Evolutionary conservation across 331 rosid species (phyloP).

Genomic region (Arachis monticola): DNA sequence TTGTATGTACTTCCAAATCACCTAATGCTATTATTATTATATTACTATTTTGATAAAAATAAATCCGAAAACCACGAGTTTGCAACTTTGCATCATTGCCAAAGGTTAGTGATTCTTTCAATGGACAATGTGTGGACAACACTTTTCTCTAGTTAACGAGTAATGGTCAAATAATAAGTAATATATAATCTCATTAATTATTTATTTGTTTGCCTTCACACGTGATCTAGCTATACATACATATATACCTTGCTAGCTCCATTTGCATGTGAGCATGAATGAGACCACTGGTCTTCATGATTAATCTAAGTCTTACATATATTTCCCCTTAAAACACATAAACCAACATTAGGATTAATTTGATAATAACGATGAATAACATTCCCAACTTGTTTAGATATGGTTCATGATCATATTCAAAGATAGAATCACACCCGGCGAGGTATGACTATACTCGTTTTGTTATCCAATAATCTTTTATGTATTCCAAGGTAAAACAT

Average conservation of each 20-base stretch:
- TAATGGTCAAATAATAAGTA: background rate
- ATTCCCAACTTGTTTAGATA: slow-evolving; percentile 30
- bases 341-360: background rate
- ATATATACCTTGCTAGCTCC: background rate
- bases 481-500: slow-evolving; percentile 56
- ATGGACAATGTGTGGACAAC: background rate
- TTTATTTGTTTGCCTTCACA: background rate
- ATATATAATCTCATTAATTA: background rate
- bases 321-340: background rate
- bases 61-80: background rate
- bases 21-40: no score
- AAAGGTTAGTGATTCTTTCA: background rate
- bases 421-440: slow-evolving; percentile 55
- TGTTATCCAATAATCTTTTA: slow-evolving; percentile 26
- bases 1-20: no score
- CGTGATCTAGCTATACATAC: slow-evolving; percentile 12
- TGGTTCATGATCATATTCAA: slow-evolving; percentile 56
- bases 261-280: background rate
- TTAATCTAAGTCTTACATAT: background rate
- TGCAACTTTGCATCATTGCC: background rate
- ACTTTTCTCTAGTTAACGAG: background rate
- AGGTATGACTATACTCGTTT: slow-evolving; percentile 43
- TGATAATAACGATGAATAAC: slow-evolving; percentile 33
- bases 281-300: slow-evolving; percentile 25
- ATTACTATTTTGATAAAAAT: no score